Evolutionary conservation across 306 rosid species (phyloP).

Genomic region (Abrus precatorius): DNA sequence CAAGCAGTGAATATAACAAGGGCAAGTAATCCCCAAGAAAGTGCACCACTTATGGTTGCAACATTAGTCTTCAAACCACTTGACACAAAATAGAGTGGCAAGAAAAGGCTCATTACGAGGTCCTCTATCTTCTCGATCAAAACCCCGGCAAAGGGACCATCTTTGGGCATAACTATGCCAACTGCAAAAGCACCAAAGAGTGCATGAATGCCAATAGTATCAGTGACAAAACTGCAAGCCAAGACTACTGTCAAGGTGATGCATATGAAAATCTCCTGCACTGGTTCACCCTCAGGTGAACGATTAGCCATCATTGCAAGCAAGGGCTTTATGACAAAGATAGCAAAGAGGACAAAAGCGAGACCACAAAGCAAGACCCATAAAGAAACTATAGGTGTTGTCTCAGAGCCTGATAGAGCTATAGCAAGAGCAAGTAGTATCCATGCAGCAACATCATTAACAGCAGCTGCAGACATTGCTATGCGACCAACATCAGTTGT

Average conservation of each 20-base stretch:
- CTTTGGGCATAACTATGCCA: conserved; percentile 68
- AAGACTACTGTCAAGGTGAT: conserved; percentile 47
- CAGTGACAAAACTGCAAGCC: conserved; percentile 54
- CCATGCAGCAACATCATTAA: conserved; percentile 81
- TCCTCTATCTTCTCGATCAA: conserved; percentile 56
- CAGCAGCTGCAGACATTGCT: conserved; percentile 82
- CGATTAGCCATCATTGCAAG: conserved; percentile 51
- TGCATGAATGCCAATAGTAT: conserved; percentile 55
- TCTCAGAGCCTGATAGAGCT: conserved; percentile 64
- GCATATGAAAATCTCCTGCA: conserved; percentile 53
- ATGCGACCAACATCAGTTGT: conserved; percentile 78
- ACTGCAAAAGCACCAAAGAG: conserved; percentile 56
- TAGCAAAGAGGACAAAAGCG: conserved; percentile 44
- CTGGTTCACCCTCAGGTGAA: conserved; percentile 50
- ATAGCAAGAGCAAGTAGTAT: conserved; percentile 81
- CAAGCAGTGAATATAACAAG: conserved; percentile 74
- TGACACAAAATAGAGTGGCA: conserved; percentile 59
- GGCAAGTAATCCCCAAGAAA: conserved; percentile 64
- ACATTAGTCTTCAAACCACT: conserved; percentile 73
- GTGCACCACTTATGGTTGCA: conserved; percentile 68
- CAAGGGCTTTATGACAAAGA: conserved; percentile 51
- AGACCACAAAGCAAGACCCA: conserved; percentile 69
- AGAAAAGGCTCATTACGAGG: conserved; percentile 51
- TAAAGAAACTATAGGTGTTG: conserved; percentile 61
- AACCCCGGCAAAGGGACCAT: conserved; percentile 54